These are phyloP conservation scores for Epithemia pelagica DNA, from an alignment of 108 stramenopile species.

Conservation along the genomic window DNA sequence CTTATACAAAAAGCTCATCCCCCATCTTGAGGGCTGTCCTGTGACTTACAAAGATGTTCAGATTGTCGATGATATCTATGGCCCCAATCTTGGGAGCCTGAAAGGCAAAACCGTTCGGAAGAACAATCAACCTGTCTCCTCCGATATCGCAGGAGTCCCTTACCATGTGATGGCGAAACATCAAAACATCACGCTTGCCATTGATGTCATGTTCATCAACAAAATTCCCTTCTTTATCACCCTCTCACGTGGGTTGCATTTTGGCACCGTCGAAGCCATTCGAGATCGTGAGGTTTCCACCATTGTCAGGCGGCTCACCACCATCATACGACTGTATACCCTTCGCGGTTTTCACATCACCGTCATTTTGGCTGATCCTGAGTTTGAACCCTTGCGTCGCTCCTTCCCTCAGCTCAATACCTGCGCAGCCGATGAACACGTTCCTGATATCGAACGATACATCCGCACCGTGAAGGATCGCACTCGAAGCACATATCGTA, in stretches of 20 bases:
- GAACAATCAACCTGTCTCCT: too few species aligned
- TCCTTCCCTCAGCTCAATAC: neutral
- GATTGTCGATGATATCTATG: neutral
- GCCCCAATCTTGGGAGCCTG: conserved; percentile 2
- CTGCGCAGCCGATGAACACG: conserved; percentile 18
- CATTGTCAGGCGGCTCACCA: neutral
- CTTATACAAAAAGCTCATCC: too few species aligned
- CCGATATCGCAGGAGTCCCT: too few species aligned
- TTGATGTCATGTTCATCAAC: conserved; percentile 37
- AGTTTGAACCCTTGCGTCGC: conserved; percentile 2
- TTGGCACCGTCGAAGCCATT: neutral
- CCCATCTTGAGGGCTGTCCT: too few species aligned
- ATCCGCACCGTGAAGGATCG: too few species aligned
- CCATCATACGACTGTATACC: neutral
- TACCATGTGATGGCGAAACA: conserved; percentile 19
- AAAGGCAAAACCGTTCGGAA: too few species aligned
- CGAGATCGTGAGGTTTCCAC: neutral
- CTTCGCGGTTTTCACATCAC: neutral
- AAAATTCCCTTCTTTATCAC: conserved; percentile 26
- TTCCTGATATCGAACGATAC: too few species aligned
- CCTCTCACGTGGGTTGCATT: neutral
- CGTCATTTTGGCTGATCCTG: neutral
- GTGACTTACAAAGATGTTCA: too few species aligned
- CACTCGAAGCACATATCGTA: too few species aligned
- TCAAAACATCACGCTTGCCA: conserved; percentile 17